A percentile compares a stretch with the other conserved stretches of the same genome.
Evolutionary conservation across 179 eudicot genomes (phyloP).

Genomic region (Beta macrorhiza): DNA sequence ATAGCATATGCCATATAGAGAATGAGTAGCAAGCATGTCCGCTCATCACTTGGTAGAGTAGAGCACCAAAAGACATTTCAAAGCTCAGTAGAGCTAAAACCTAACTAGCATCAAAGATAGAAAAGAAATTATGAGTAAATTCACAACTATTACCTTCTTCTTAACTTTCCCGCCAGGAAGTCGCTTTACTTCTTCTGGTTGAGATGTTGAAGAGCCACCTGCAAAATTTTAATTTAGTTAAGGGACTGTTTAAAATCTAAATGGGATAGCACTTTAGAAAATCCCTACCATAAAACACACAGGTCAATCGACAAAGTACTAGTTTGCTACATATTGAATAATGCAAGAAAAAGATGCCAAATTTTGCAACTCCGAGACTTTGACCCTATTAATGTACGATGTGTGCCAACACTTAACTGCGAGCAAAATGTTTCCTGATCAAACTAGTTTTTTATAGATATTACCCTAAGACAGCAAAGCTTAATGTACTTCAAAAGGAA

Average conservation of each 20-base stretch:
- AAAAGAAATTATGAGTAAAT: not conserved
- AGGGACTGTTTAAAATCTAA: not conserved
- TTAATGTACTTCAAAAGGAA: not conserved
- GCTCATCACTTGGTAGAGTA: not conserved
- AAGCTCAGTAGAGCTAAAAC: not conserved
- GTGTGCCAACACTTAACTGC: not conserved
- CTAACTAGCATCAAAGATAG: not conserved
- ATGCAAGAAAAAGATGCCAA: not conserved
- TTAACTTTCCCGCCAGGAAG: slow-evolving; percentile 89
- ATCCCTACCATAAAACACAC: not conserved
- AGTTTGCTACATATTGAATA: not conserved
- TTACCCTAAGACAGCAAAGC: not conserved
- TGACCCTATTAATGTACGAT: not conserved
- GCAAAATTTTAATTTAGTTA: slow-evolving; percentile 25
- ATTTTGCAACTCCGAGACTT: not conserved
- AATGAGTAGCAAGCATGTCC: not conserved
- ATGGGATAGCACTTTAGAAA: not conserved
- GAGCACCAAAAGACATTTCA: not conserved
- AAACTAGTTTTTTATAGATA: not conserved
- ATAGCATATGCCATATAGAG: not conserved
- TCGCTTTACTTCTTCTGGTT: slow-evolving; percentile 79
- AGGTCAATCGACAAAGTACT: not conserved
- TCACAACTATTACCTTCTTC: slow-evolving; percentile 55
- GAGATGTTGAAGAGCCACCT: slow-evolving; percentile 64
- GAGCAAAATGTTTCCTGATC: not conserved